Evolutionary conservation across 2,329 filamentous ascomycete species (phyloP), one percentile per base, ranked within the genome.

Genomic region (Aspergillus tamarii): DNA sequence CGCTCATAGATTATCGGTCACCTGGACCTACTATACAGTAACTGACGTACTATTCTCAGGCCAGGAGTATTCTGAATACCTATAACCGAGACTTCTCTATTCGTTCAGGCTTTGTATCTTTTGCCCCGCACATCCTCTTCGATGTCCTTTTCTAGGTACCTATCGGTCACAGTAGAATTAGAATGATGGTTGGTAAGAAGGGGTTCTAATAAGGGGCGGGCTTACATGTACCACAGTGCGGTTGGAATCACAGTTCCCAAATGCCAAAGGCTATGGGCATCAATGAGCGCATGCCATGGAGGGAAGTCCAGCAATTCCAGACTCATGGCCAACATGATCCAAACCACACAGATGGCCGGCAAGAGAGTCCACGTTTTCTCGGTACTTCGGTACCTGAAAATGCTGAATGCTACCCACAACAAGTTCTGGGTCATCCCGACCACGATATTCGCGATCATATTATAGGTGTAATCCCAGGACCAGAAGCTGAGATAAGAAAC

Each of bases 251-350:
- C 94, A 0, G 95, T 99, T 62, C 94, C 93, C 66, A 97, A 77
- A 84, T 99, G 95, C 95, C 95, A 99, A 67, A 99, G 78, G 73
- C 92, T 94, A 81, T 99, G 95, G 4, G 95, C 95, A 83, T 99
- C 95, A 57, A 99, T 80, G 77, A 90, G 88, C 9, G 92, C 91
- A 77, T 87, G 84, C 80, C 91, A 85, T 2, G 95, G 95, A 60
- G 95, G 88, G 73, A 99, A 99, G 78, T 99, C 95, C 67, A 98
- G 87, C 70, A 99, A 78, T 82, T 99, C 95, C 78, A 99, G 83
- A 77, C 94, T 94, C 95, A 99, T 99, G 41, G 92, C 93, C 75
- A 94, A 82, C 71, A 94, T 88, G 70, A 99, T 86, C 93, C 93
- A 97, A 3, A 91, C 91, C 55, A 98, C 94, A 68, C 94, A 93